These are phyloP conservation scores for Clarireedia hainanense DNA, from an alignment of 2,329 filamentous ascomycete genomes.

Conservation along the genomic window DNA sequence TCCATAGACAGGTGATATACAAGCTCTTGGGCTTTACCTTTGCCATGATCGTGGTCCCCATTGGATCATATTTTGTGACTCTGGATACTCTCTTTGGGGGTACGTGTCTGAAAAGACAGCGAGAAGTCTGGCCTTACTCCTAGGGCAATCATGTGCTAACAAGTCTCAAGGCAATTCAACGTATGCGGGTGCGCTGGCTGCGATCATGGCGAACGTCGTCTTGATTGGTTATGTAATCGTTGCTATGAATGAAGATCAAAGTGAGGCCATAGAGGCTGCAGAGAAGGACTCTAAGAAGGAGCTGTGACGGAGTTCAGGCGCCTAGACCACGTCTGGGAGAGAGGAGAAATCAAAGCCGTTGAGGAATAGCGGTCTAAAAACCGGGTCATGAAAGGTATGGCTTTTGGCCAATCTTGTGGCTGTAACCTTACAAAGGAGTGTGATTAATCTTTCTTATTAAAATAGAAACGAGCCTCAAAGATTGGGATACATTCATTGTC, in stretches of 20 bases:
- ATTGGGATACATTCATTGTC: background rate
- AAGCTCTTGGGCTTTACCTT: constrained; percentile 87
- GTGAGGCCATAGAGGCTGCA: constrained; percentile 32
- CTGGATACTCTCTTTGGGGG: background rate
- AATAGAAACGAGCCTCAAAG: background rate
- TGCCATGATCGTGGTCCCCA: constrained; percentile 82
- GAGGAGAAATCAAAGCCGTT: no score
- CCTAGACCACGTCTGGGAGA: background rate
- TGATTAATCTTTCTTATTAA: no score
- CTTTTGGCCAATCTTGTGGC: background rate
- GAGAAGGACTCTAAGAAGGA: constrained; percentile 32
- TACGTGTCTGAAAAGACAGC: background rate
- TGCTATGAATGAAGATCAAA: constrained; percentile 78
- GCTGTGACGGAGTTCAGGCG: background rate
- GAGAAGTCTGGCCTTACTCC: background rate
- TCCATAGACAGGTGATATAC: constrained; percentile 65
- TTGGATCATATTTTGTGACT: constrained; percentile 74
- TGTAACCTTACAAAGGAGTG: background rate
- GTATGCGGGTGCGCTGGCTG: constrained; percentile 76
- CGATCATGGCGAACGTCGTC: constrained; percentile 85
- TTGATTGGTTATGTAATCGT: constrained; percentile 85
- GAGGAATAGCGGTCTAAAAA: background rate
- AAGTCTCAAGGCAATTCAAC: constrained; percentile 67
- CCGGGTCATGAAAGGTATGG: constrained; percentile 4
- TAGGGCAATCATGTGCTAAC: background rate